Percentiles rank a stretch among this genome's conserved stretches.
Conservation (phyloP, 2,329 filamentous ascomycete genomes). For the Alternaria ethzedia region DNA sequence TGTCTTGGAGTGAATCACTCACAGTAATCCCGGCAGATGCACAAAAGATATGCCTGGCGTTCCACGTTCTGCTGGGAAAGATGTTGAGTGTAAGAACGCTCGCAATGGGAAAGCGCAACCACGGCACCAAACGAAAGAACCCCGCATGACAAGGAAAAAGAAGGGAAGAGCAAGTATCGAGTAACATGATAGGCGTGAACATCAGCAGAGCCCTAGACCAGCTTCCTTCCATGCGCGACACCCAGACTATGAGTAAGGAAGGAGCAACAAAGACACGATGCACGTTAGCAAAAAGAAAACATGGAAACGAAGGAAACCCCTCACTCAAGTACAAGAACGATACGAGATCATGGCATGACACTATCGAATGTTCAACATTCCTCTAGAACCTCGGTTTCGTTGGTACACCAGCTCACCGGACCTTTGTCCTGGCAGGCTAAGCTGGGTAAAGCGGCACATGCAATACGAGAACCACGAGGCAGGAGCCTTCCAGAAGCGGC, state of each 20-base stretch:
- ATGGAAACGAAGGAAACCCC: not conserved
- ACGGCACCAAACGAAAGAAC: not conserved
- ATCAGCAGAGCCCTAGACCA: not conserved
- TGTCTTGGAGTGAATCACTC: not conserved
- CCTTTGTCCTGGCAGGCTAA: not conserved
- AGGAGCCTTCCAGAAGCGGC: not conserved
- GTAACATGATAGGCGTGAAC: not conserved
- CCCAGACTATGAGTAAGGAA: not conserved
- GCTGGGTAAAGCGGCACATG: not conserved
- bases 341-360: not conserved
- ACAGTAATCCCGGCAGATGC: not conserved
- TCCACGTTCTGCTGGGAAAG: not conserved
- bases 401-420: not conserved
- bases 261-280: not conserved
- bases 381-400: not conserved
- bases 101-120: not conserved
- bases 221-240: not conserved
- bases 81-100: not conserved
- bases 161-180: not conserved
- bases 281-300: not conserved
- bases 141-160: not conserved
- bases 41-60: not conserved
- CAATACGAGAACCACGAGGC: not conserved
- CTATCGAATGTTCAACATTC: not conserved
- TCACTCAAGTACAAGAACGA: not conserved